Evolutionary conservation across 139 green algal genomes (phyloP), one percentile per base, ranked within the genome.

Genomic region (Picocystis salinarum): DNA sequence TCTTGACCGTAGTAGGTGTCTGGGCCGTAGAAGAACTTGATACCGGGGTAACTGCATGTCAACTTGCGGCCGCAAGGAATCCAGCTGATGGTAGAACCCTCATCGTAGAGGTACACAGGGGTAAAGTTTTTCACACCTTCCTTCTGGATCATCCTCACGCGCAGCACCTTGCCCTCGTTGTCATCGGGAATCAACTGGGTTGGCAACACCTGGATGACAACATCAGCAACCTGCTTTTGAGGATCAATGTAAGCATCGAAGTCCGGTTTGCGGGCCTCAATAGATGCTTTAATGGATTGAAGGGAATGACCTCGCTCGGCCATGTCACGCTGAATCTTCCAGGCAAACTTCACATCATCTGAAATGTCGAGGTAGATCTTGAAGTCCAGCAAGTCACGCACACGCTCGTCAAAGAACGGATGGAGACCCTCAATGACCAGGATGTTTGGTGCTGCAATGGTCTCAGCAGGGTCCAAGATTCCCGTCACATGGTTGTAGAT

Each of bases 401-500:
- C 89, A 48, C 89, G 82, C 68, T 96, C 62, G 53, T 99, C 89
- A 30, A 77, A 86, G 74, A 95, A 94, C 57, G 89, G 89, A 71
- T 99, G 89, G 37, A 99, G 84, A 42, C 89, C 89, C 80, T 99
- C 89, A 62, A 94, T 87, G 37, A 99, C 79, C 39, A 91, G 65
- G 23, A 91, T 79, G 51, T 89, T 73, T 48, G 88, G 81, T 23
- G 83, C 41, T 17, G 74, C 53, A 34, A 87, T 95, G 41, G 54
- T 68, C 75, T 99, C 89, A 23, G 89, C 50, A 15, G 89, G 66
- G 76, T 99, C 89, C 45, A 99, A 58, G 33, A 92, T 64, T 40
- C 89, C 87, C 5, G 78, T 76, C 7, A 99, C 89, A 69, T 99
- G 89, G 79, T 99, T 99, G 86, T 99, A 99, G 66, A 99, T 99